A percentile compares a stretch with the other conserved stretches of the same genome.
Conservation (phyloP, 2,329 filamentous ascomycete genomes). For the Ceratocystis cubensis region DNA sequence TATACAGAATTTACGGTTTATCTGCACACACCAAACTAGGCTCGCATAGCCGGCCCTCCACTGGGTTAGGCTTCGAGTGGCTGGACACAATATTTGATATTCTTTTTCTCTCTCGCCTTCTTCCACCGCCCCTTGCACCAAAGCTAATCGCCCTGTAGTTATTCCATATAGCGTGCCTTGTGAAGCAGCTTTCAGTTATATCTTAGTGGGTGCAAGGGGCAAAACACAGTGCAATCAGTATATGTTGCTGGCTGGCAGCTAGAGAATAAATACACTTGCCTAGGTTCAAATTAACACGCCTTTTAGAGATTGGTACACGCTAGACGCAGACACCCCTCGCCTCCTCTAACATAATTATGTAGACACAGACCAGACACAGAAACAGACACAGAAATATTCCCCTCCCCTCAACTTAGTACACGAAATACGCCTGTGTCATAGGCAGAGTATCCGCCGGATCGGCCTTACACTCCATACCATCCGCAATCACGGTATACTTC, state of each 20-base stretch:
- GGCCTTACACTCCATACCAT: constrained; percentile 60
- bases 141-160: no score
- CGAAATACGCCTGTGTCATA: constrained; percentile 63
- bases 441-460: constrained; percentile 61
- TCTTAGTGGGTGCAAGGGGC: neutral
- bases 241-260: neutral
- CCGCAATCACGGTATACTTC: constrained; percentile 75
- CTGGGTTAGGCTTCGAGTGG: no score
- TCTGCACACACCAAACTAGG: no score
- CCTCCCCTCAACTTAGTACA: constrained; percentile 44
- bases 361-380: no score
- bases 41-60: no score
- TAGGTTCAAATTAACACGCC: neutral
- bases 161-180: no score
- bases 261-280: neutral
- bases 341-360: neutral
- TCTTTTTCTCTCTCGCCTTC: no score
- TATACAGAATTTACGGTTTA: no score
- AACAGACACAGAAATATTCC: neutral
- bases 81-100: no score
- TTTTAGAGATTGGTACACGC: neutral
- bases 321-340: neutral
- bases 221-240: neutral
- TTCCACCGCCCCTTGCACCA: no score
- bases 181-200: neutral